Conservation (phyloP, 2,329 filamentous ascomycete genomes). For the Sporothrix protearum region DNA sequence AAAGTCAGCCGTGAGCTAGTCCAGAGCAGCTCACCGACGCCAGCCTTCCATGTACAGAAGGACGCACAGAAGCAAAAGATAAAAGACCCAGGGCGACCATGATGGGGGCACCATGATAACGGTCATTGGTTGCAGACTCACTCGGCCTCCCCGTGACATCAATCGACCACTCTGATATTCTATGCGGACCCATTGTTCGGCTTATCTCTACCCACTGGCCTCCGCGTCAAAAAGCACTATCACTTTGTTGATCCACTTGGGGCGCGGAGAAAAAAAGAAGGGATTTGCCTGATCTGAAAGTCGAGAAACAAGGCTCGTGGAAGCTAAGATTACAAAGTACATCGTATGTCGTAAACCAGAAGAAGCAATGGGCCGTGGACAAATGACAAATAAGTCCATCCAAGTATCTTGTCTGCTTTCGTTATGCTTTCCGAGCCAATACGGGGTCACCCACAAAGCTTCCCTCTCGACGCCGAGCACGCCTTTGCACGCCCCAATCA, state of each 20-base stretch:
- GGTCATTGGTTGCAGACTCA: not conserved
- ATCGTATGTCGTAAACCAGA: not conserved
- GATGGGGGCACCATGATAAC: not conserved
- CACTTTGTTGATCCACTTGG: not conserved
- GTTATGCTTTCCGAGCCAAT: not conserved
- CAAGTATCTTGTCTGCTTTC: not conserved
- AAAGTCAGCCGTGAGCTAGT: not conserved
- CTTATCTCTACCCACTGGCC: not conserved
- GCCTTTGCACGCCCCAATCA: not conserved
- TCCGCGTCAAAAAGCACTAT: not conserved
- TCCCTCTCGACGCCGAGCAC: not conserved
- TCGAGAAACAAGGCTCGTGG: slow-evolving; percentile 7
- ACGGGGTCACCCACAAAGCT: not conserved
- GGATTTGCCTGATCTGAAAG: not conserved
- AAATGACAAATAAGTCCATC: not conserved
- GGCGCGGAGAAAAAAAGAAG: not conserved
- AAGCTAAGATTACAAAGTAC: too few species aligned
- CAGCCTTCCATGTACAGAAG: slow-evolving; percentile 1
- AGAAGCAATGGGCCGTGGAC: not conserved
- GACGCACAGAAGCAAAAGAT: not conserved
- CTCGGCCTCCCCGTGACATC: not conserved
- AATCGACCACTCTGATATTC: not conserved
- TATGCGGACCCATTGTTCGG: not conserved
- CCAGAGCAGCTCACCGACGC: not conserved
- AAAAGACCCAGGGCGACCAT: not conserved